phyloP scores from a whole-genome alignment of 1,284 basidiomycete species.

The Abortiporus biennis region DNA sequence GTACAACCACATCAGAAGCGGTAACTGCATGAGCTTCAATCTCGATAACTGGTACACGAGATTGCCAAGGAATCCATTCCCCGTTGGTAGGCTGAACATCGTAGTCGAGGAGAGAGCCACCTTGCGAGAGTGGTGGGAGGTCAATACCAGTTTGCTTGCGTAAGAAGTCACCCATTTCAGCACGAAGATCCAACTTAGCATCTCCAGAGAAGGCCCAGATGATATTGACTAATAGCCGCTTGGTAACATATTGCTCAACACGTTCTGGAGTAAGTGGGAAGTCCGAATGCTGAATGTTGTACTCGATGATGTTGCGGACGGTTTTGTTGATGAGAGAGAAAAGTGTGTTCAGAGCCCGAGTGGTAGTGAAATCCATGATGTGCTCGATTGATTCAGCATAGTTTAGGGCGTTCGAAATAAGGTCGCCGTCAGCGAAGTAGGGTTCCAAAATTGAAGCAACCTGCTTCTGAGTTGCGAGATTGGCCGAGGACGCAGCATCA shows the following conservation, averaged over 20 bases:
- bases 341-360: conserved; percentile 89
- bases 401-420: conserved; percentile 76
- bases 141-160: conserved; percentile 86
- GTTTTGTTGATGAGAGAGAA: conserved; percentile 98
- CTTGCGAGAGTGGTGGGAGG: conserved; percentile 69
- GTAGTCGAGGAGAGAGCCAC: conserved; percentile 90
- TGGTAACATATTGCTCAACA: conserved; percentile 86
- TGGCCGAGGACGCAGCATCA: conserved; percentile 51
- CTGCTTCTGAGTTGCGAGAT: conserved; percentile 76
- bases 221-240: conserved; percentile 87
- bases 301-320: conserved; percentile 88
- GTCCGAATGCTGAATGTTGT: conserved; percentile 92
- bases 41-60: conserved; percentile 90
- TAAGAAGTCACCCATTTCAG: conserved; percentile 88
- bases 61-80: conserved; percentile 92
- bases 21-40: conserved; percentile 97
- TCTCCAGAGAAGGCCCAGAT: conserved; percentile 99
- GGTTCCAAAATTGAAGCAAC: conserved; percentile 76
- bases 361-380: conserved; percentile 97
- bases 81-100: conserved; percentile 86
- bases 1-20: conserved; percentile 94
- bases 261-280: conserved; percentile 86
- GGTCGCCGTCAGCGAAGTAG: conserved; percentile 79
- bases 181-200: conserved; percentile 83
- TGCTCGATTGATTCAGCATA: conserved; percentile 85